Evolutionary conservation across 2,329 filamentous ascomycete species (phyloP), one percentile per base, ranked within the genome.

Genomic region (Pseudocercospora ulei): DNA sequence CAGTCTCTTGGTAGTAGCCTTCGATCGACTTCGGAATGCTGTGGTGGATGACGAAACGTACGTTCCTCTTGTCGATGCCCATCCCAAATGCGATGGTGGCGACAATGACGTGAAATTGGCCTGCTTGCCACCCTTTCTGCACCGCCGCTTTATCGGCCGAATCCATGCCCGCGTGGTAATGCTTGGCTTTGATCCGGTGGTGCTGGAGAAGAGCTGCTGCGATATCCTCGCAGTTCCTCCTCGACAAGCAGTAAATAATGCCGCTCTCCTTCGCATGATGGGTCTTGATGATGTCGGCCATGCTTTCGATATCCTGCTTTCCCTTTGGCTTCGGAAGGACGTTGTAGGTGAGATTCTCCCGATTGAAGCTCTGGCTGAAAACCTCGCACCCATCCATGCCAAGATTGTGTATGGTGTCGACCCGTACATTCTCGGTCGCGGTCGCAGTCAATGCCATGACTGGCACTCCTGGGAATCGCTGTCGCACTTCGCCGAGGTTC

Each of bases 11-110:
- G 56, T 98, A 98, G 61, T 98, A 98, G 0, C 90, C 90, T 63
- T 98, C 90, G 38, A 98, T 67, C 53, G 85, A 95, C 62, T 98
- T 96, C 1, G 90, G 90, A 4, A 98, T 70, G 27, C 78, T 82
- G 54, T 93, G 80, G 57, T 98, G 92, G 25, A 98, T 84, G 20
- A 98, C 90, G 58, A 93, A 98, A 17, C 90, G 82, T 31, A 98
- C 90, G 58, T 98, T 82, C 0, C 87, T 76, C 61, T 98, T 98
- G 66, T 98, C 90, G 49, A 98, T 98, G n/a, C 90, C 90, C 90
- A 98, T 98, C 4, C 90, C 90, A 58, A 98, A 98, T 14, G 90
- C 90, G 60, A 98, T 96, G 0, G 90, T 98, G 12, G 90, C 92
- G 34, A 98, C 90, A 27, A 98, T 92, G 20, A 98, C 82, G 51